Percentiles rank a stretch among this genome's conserved stretches.
Conservation (phyloP, 257 asterid genomes). For the Jacaranda copaia region DNA sequence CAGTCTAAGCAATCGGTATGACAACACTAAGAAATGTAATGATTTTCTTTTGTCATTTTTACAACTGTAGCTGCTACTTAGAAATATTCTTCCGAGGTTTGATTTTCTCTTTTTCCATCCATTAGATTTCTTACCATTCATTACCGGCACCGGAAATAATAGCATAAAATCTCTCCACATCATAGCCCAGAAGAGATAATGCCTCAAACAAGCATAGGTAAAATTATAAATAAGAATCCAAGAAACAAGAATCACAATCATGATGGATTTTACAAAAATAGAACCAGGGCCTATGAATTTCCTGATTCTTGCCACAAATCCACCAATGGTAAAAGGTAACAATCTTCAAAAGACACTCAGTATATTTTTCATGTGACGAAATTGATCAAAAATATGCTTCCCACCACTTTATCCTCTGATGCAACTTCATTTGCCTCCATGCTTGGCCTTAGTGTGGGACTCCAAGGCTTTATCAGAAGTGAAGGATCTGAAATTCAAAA, state of each 20-base stretch:
- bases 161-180: too few species aligned
- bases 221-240: not conserved
- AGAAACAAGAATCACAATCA: not conserved
- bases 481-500: slow-evolving; percentile 38
- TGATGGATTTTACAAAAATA: slow-evolving; percentile 38
- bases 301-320: slow-evolving; percentile 24
- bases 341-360: not conserved
- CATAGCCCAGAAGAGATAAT: not conserved
- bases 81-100: too few species aligned
- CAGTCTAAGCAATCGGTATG: too few species aligned
- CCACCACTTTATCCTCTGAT: not conserved
- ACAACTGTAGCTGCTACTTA: too few species aligned
- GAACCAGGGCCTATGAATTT: slow-evolving; percentile 26
- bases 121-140: too few species aligned
- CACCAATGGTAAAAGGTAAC: not conserved
- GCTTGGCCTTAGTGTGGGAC: slow-evolving; percentile 46
- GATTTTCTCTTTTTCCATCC: too few species aligned
- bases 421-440: slow-evolving; percentile 43
- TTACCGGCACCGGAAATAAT: too few species aligned
- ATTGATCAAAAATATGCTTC: not conserved
- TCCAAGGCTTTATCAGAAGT: slow-evolving; percentile 26
- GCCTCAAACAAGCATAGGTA: not conserved
- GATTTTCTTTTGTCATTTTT: too few species aligned
- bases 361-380: slow-evolving; percentile 3
- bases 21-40: too few species aligned